Evolutionary conservation across 1,284 basidiomycete genomes (phyloP).

Genomic region (Cutaneotrichosporon sp.): DNA sequence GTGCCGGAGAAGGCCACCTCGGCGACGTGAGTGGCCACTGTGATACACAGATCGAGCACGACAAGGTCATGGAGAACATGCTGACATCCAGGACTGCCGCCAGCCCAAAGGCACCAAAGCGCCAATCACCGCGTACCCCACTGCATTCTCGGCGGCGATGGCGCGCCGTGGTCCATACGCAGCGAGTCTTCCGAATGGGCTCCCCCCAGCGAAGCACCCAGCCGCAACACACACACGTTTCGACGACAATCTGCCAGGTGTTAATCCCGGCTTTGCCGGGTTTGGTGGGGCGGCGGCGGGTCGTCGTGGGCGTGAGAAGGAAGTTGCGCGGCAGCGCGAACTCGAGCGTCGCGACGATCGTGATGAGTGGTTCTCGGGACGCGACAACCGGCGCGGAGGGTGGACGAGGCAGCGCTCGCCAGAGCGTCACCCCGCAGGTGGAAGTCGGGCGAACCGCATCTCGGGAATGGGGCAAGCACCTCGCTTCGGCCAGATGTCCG

Average conservation of each 20-base stretch:
- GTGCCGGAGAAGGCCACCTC: constrained; percentile 73
- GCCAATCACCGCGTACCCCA: constrained; percentile 57
- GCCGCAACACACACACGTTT: constrained; percentile 31
- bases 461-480: neutral
- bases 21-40: constrained; percentile 69
- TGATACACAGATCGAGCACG: no score
- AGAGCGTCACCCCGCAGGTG: no score
- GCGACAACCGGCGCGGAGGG: neutral
- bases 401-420: constrained; percentile 7
- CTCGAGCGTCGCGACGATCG: constrained; percentile 20
- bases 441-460: neutral
- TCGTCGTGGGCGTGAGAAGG: constrained; percentile 33
- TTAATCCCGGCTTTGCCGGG: constrained; percentile 15
- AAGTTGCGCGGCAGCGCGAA: constrained; percentile 19
- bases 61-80: no score
- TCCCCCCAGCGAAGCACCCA: neutral
- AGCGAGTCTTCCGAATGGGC: neutral
- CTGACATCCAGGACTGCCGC: constrained; percentile 66
- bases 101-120: constrained; percentile 57
- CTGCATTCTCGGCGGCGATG: constrained; percentile 70
- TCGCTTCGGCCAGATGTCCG: constrained; percentile 10
- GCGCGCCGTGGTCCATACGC: constrained; percentile 69
- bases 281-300: constrained; percentile 35
- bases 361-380: constrained; percentile 2
- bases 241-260: constrained; percentile 27